Evolutionary conservation across 306 rosid genomes (phyloP), one percentile per base, ranked within the genome.

Genomic region (Rosa lucieae): DNA sequence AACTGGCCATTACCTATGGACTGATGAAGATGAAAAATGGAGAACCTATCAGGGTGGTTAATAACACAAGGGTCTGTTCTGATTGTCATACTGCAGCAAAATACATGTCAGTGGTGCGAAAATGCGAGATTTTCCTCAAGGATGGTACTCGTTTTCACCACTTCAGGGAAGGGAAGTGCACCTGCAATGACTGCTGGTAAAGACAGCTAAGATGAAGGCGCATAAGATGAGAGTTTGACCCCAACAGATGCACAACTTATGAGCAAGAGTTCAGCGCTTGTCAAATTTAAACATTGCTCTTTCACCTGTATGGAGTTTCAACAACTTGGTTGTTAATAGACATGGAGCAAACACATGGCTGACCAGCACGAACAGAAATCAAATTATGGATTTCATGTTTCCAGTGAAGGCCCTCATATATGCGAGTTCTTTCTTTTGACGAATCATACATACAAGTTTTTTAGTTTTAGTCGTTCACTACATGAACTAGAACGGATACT

Each of bases 71-170:
- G 76, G 79, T 88, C 61, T 89, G 97, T 77, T 76, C 78, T 1
- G 97, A 91, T 83, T 91, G 90, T 73, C 94, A 89, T 42, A 75
- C 81, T 40, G 90, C 83, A 51, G 97, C 91, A 35, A 92, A 89
- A 67, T 89, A 86, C 87, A 85, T 87, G 71, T 92, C 92, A 32
- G 72, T 73, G 82, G 86, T 84, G 5, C 76, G 81, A 67, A 85
- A 82, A 20, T 69, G 82, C 0, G 89, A 85, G 76, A 88, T 92
- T 73, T 80, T 88, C 67, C 67, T 88, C 43, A 66, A 77, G 74
- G 94, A 88, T 56, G 92, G 90, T 56, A 77, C 85, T 13, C 90
- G 94, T 67, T 92, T 88, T 77, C 94, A 92, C 87, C 94, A 88
- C 87, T 89, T 89, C 55, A 71, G 62, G 70, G 82, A 82, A 51